A percentile compares a stretch with the other conserved stretches of the same genome.
These are phyloP conservation scores for Rhodotorula sp. DNA, from an alignment of 1,284 basidiomycete genomes.

Conservation along the genomic window DNA sequence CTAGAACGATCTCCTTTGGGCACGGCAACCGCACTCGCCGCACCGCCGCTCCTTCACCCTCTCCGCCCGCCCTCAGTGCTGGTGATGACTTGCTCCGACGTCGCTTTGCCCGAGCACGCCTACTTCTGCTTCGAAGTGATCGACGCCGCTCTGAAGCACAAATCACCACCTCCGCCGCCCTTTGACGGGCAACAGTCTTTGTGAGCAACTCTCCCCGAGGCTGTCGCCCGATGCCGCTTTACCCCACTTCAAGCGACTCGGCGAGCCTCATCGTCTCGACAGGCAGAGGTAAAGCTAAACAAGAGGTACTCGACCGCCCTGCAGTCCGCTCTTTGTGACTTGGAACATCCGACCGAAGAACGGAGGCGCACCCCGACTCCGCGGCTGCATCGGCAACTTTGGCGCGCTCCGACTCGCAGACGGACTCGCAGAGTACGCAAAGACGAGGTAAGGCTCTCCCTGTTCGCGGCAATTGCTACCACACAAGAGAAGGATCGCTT, in stretches of 20 bases:
- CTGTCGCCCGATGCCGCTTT: background rate
- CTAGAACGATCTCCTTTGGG: too few relatives aligned
- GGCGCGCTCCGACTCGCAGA: slow-evolving; percentile 69
- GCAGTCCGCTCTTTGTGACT: slow-evolving; percentile 90
- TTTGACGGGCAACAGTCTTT: slow-evolving; percentile 37
- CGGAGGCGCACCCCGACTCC: slow-evolving; percentile 57
- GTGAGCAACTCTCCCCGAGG: slow-evolving; percentile 25
- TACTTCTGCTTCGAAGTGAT: slow-evolving; percentile 56
- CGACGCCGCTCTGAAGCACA: slow-evolving; percentile 46
- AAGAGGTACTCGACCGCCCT: background rate
- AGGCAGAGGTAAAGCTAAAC: too few relatives aligned
- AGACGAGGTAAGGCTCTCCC: slow-evolving; percentile 63
- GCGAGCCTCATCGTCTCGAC: background rate
- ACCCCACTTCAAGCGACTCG: background rate
- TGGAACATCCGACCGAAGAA: slow-evolving; percentile 71
- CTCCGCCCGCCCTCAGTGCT: background rate
- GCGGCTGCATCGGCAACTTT: slow-evolving; percentile 96
- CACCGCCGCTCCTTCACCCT: background rate
- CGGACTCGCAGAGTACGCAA: slow-evolving; percentile 83
- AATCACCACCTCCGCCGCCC: slow-evolving; percentile 40
- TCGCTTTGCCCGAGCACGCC: slow-evolving; percentile 48
- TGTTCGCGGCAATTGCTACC: too few relatives aligned
- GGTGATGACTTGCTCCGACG: background rate
- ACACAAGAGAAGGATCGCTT: background rate
- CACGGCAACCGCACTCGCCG: background rate